Percentiles rank a stretch among this genome's conserved stretches.
Conservation (phyloP, 2,329 filamentous ascomycete species). For the Ambrosiella cleistominuta region DNA sequence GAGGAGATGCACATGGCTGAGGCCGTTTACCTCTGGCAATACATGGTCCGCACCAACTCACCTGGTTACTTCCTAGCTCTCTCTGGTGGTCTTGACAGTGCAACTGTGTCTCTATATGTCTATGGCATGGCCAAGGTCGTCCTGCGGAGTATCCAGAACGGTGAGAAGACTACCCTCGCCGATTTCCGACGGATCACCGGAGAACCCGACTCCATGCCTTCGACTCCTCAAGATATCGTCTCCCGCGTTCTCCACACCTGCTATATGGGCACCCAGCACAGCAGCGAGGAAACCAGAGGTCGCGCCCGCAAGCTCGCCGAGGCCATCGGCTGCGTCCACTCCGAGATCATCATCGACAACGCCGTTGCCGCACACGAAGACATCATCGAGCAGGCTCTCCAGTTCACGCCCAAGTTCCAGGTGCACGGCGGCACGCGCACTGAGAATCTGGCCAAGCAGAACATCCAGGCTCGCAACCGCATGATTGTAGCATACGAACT, state of each 20-base stretch:
- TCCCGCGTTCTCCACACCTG: conserved; percentile 24
- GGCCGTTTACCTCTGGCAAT: conserved; percentile 33
- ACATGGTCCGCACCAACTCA: conserved; percentile 30
- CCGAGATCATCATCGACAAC: conserved; percentile 56
- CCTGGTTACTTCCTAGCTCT: conserved; percentile 37
- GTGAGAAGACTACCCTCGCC: conserved; percentile 16
- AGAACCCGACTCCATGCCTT: conserved; percentile 27
- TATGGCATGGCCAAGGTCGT: conserved; percentile 40
- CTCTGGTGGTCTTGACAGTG: conserved; percentile 20
- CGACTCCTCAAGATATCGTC: conserved; percentile 37
- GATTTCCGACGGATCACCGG: conserved; percentile 17
- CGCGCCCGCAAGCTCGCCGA: conserved; percentile 42
- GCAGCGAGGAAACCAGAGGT: conserved; percentile 37
- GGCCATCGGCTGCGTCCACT: conserved; percentile 54
- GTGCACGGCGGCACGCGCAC: conserved; percentile 38
- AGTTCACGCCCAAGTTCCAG: conserved; percentile 25
- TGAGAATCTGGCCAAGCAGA: conserved; percentile 48
- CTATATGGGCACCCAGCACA: conserved; percentile 46
- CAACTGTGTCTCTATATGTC: conserved; percentile 17
- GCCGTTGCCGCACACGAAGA: conserved; percentile 36
- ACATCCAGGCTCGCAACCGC: conserved; percentile 46
- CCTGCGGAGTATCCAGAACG: conserved; percentile 29
- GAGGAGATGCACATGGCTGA: conserved; percentile 20
- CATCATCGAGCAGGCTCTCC: conserved; percentile 17
- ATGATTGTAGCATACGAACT: conserved; percentile 50